Conservation (phyloP, 1,284 basidiomycete genomes). For the Rhodotorula sp. region DNA sequence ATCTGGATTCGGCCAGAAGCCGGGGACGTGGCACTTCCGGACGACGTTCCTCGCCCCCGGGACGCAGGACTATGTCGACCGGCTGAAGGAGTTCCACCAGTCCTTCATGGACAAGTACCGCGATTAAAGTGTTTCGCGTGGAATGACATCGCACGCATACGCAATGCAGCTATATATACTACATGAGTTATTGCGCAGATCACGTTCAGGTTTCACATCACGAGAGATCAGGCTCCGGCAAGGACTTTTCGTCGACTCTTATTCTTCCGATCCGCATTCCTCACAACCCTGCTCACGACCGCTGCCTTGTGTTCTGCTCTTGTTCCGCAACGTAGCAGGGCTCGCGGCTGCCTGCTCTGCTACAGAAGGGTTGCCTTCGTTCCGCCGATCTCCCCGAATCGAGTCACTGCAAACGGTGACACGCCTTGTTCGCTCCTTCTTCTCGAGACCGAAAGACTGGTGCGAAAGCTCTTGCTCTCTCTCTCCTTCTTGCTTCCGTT, state of each 20-base stretch:
- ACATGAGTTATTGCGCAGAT: neutral
- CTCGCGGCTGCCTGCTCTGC: too few relatives aligned
- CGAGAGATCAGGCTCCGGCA: neutral
- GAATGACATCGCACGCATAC: too few relatives aligned
- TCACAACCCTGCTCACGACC: neutral
- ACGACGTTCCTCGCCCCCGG: conserved; percentile 47
- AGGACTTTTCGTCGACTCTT: neutral
- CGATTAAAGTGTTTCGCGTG: too few relatives aligned
- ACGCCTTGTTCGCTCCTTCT: conserved; percentile 1
- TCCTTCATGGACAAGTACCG: conserved; percentile 70
- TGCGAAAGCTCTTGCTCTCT: neutral
- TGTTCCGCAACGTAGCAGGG: neutral
- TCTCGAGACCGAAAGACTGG: neutral
- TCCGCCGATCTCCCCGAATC: neutral
- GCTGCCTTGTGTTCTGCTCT: neutral
- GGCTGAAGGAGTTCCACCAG: conserved; percentile 78
- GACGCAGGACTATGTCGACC: conserved; percentile 82
- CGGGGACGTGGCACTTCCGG: conserved; percentile 81
- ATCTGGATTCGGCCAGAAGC: conserved; percentile 85
- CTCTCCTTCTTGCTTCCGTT: neutral
- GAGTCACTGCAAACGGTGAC: neutral
- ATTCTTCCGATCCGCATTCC: neutral
- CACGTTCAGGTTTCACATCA: neutral
- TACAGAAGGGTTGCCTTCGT: too few relatives aligned
- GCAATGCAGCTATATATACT: neutral